Base-by-base conservation (phyloP, 2,329 filamentous ascomycete species). In the Cucurbitaria berberidis region DNA sequence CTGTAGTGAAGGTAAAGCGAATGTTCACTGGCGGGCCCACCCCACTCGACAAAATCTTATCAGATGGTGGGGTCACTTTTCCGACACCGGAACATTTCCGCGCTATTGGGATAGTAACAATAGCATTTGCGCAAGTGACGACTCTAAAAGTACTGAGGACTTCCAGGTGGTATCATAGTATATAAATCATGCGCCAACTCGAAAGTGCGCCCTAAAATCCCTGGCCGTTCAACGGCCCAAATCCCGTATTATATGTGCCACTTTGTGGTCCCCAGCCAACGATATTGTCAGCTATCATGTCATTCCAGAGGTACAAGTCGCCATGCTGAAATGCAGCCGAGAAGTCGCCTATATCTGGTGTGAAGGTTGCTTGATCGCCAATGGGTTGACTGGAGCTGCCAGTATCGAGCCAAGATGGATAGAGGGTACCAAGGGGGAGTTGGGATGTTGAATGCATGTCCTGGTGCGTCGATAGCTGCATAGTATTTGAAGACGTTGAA, bases 251-350 rank as follows among this genome's bases (percentile, higher is more conserved):
- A 32, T 69, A 72, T 27, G 67, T 46, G 4, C 57, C 60, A 2
- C 60, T 60, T 47, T 69, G 70, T 2, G 68, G 63, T 2, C 67
- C 64, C 70, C 70, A 74, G 0, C 68, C 66, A 11, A 67, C 69
- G 35, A 67, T 69, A 30, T 60, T 69, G n/a, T 74, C 70, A 1
- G 53, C 59, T 11, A 62, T 64, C n/a, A 68, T 56, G 24, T 73
- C 72, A 42, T 74, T 72, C 72, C 72, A 74, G 1, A 74, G 55
- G 50, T 74, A 74, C 46, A 74, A 56, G 48, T 74, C 72, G 8
- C 72, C 72, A 18, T 73, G 66, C 26, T 73, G 69, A 44, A 74
- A 74, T 2, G 72, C 69, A 0, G 64, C 57, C 0, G 64, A 66
- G 48, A 74, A 73, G 29, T 73, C 70, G 1, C 65, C 64, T 57